A percentile compares a stretch with the other conserved stretches of the same genome.
Conservation (phyloP, 2,329 filamentous ascomycete genomes). For the Neofusicoccum kwambonambiense region DNA sequence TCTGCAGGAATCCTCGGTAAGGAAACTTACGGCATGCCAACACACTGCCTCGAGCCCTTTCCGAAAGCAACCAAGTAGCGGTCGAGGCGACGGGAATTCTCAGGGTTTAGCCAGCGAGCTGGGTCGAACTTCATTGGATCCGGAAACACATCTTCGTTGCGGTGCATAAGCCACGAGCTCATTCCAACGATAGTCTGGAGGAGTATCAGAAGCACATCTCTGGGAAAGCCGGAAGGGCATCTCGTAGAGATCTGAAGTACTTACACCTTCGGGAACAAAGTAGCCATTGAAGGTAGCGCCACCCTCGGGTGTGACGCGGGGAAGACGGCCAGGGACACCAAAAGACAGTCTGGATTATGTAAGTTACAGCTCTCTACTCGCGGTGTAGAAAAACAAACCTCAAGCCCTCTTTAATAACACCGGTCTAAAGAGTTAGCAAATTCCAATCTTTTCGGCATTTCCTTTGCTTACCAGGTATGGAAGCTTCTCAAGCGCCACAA, state of each 20-base stretch:
- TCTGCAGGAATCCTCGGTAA: conserved; percentile 19
- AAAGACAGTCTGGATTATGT: conserved; percentile 28
- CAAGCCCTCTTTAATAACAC: conserved; percentile 38
- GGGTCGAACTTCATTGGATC: conserved; percentile 36
- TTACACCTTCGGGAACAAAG: conserved; percentile 32
- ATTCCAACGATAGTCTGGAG: conserved; percentile 30
- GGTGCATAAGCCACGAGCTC: conserved; percentile 36
- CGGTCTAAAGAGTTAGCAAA: conserved; percentile 24
- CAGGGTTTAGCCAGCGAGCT: conserved; percentile 33
- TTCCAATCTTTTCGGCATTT: neutral
- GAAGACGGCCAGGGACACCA: conserved; percentile 34
- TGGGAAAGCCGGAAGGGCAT: too few species aligned
- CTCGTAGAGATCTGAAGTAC: neutral
- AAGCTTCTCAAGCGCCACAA: conserved; percentile 34
- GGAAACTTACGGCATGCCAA: conserved; percentile 30
- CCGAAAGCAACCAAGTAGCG: conserved; percentile 40
- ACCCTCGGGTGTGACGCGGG: conserved; percentile 32
- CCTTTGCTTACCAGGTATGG: conserved; percentile 28
- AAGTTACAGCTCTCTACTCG: neutral
- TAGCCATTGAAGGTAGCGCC: conserved; percentile 34
- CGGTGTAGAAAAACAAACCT: neutral
- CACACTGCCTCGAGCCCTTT: conserved; percentile 34
- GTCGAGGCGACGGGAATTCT: conserved; percentile 24
- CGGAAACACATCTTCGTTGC: conserved; percentile 33
- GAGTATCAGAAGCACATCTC: neutral